Base-by-base conservation (phyloP, 208 protist genomes). In the Leishmania tarentolae region DNA sequence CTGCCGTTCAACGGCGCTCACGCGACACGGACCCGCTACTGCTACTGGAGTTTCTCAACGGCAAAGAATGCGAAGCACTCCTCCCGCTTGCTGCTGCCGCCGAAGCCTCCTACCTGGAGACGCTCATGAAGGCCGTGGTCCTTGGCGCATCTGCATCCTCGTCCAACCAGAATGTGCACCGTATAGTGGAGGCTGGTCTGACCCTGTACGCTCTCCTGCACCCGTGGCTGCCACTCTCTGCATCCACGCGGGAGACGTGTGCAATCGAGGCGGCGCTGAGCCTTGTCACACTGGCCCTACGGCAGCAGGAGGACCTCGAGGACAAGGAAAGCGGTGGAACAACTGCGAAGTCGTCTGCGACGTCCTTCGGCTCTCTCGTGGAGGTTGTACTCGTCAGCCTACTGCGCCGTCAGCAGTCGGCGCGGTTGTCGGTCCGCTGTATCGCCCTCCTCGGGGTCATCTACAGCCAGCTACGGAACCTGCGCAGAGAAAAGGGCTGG, bases 391-490 rank as follows among this genome's bases (percentile, higher is more conserved):
- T 76, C 31, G 72, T 46, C 46, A 31, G 40, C 2, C 28, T 81
- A 40, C 21, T 81, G 77, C 76, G n/a, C 4, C 76, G 4, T 8
- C 69, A 56, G n/a, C 82, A 85, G 56, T 13, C 53, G 19, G 65
- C 72, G 61, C 52, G 35, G 31, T 72, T 85, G 59, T 84, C 81
- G 2, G 46, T 8, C 13, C 42, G 46, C 44, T 40, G 75, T 19
- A 53, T 84, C 1, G 81, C 52, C 24, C 53, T 80, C 40, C 81
- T 84, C 28, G 81, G 81, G 47, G 72, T 52, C 57, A 70, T 53
- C 75, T 57, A 31, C 56, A 63, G 42, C 19, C 31, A 59, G 21
- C 35, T 69, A 21, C 4, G 15, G 21, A 5, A 15, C 37, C 66
- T 19, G 35, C 1, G 11, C 21, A 0, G 21, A 2, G 46, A 21